Conservation (phyloP, 2,329 filamentous ascomycete genomes). For the Fonsecaea pedrosoi region DNA sequence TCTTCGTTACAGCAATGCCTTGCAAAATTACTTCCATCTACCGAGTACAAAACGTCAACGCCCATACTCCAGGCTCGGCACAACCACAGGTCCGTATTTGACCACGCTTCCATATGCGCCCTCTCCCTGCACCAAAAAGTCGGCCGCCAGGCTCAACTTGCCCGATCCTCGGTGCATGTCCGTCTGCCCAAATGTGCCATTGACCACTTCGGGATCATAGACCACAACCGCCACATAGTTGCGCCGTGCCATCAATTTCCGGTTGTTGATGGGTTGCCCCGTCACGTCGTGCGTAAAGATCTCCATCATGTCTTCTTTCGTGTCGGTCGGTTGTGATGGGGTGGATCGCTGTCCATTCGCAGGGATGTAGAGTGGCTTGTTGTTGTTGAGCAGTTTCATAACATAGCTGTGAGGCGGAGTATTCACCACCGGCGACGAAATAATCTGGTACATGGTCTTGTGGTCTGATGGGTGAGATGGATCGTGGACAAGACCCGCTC, state of each 20-base stretch:
- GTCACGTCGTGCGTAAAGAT: conserved; percentile 95
- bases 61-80: conserved; percentile 83
- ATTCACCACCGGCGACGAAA: conserved; percentile 90
- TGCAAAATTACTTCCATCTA: neutral
- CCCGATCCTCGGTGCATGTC: conserved; percentile 50
- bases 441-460: conserved; percentile 99
- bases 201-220: conserved; percentile 83
- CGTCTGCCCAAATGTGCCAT: conserved; percentile 52
- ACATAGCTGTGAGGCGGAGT: conserved; percentile 84
- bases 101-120: conserved; percentile 68
- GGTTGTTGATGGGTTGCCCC: conserved; percentile 80
- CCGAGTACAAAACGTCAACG: conserved; percentile 50
- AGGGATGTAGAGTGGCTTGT: conserved; percentile 89
- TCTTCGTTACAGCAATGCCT: neutral
- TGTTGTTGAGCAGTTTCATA: conserved; percentile 84
- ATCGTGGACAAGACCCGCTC: conserved; percentile 92
- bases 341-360: conserved; percentile 77
- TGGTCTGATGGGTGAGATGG: conserved; percentile 88
- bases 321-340: conserved; percentile 76
- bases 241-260: conserved; percentile 88
- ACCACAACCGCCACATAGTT: conserved; percentile 95
- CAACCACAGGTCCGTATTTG: conserved; percentile 96
- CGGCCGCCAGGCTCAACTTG: conserved; percentile 85
- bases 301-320: conserved; percentile 99
- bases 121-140: conserved; percentile 84